Evolutionary conservation across 306 rosid species (phyloP).

Genomic region (Urtica urens): DNA sequence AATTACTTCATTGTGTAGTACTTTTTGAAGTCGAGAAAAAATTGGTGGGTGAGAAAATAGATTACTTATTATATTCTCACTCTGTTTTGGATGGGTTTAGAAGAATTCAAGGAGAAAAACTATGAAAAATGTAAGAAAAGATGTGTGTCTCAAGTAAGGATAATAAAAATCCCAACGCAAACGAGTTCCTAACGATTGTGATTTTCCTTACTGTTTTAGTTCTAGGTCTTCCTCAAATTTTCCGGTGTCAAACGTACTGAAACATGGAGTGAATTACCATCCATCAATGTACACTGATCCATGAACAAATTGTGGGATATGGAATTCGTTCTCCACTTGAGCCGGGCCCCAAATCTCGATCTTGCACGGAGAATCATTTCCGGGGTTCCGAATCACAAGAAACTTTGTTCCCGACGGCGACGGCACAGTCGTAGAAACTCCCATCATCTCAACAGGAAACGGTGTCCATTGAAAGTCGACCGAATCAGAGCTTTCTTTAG

Average conservation of each 20-base stretch:
- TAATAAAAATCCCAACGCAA: too few relatives aligned
- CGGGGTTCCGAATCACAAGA: conserved; percentile 46
- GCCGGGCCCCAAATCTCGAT: conserved; percentile 69
- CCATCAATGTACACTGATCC: conserved; percentile 64
- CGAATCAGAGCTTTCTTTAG: conserved; percentile 24
- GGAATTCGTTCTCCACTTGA: conserved; percentile 60
- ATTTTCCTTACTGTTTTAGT: too few relatives aligned
- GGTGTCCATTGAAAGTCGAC: conserved; percentile 59
- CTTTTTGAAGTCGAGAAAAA: too few relatives aligned
- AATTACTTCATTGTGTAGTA: too few relatives aligned
- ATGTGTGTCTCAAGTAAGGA: too few relatives aligned
- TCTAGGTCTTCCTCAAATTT: too few relatives aligned
- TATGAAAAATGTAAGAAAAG: too few relatives aligned
- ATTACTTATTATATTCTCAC: too few relatives aligned
- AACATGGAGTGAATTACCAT: conserved; percentile 54
- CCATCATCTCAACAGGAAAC: conserved; percentile 60
- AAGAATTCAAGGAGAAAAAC: too few relatives aligned
- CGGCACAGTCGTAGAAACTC: conserved; percentile 51
- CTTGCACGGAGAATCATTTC: conserved; percentile 34
- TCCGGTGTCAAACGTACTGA: neutral
- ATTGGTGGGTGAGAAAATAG: too few relatives aligned
- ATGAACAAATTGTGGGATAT: conserved; percentile 56
- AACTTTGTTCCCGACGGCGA: conserved; percentile 75
- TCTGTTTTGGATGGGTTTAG: too few relatives aligned
- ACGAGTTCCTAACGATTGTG: too few relatives aligned